Percentiles rank a stretch among this genome's conserved stretches.
These are phyloP conservation scores for Glonium stellatum DNA, from an alignment of 495 filamentous ascomycete species.

Conservation along the genomic window DNA sequence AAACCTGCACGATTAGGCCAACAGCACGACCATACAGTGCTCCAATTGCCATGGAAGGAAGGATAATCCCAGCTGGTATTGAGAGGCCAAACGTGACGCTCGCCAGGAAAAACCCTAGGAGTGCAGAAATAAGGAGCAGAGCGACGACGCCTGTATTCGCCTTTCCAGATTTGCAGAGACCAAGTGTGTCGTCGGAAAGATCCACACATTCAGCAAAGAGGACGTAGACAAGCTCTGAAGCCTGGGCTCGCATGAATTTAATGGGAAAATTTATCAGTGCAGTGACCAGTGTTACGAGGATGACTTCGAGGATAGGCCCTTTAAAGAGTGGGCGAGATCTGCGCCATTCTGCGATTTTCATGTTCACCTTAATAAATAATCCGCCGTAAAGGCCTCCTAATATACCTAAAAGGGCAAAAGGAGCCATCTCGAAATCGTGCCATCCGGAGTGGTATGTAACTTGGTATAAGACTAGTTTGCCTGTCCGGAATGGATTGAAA, in stretches of 20 bases:
- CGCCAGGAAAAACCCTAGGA: conserved; percentile 79
- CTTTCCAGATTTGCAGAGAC: conserved; percentile 74
- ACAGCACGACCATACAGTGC: conserved; percentile 87
- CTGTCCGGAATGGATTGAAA: conserved; percentile 89
- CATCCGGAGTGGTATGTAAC: conserved; percentile 87
- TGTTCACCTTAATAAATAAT: conserved; percentile 90
- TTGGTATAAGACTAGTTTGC: conserved; percentile 94
- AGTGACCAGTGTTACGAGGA: conserved; percentile 65
- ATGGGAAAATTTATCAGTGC: conserved; percentile 92
- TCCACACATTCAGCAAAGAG: conserved; percentile 86
- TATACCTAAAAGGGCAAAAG: conserved; percentile 80
- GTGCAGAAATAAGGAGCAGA: conserved; percentile 68
- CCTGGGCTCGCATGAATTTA: conserved; percentile 81
- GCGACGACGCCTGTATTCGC: conserved; percentile 66
- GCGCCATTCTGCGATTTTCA: conserved; percentile 77
- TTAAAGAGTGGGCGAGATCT: conserved; percentile 53
- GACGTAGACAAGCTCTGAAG: conserved; percentile 83
- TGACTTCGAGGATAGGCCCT: conserved; percentile 69
- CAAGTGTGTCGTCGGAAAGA: conserved; percentile 71
- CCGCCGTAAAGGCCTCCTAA: conserved; percentile 89
- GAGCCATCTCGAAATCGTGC: conserved; percentile 92
- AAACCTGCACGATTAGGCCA: conserved; percentile 81
- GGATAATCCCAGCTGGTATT: conserved; percentile 90
- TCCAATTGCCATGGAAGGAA: conserved; percentile 96
- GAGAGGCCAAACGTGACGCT: conserved; percentile 92